Base-by-base conservation (phyloP, 2,329 filamentous ascomycete species). In the Verticillium isaacii region DNA sequence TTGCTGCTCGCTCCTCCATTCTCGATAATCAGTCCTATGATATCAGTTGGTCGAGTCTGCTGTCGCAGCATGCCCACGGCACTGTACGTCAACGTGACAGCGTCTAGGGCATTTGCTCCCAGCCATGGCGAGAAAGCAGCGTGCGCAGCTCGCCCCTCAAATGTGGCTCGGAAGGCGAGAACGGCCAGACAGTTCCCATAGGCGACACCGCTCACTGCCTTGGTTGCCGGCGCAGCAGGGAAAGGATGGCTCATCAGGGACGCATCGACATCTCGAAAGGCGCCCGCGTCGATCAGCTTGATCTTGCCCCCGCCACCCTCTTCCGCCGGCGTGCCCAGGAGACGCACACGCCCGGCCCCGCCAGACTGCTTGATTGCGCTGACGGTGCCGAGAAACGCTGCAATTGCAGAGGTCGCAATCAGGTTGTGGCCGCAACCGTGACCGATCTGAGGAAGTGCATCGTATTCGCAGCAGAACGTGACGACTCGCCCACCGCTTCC, bases 341-440 rank as follows among this genome's bases (percentile, higher is more conserved):
- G 68, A 1, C 76, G 71, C 9, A 80, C 64, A 2, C 76, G 72
- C 5, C 78, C 78, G 0, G 72, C 68, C 1, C 66, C 58, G 2
- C 65, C 65, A 5, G 73, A 68, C 1, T 66, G 34, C n/a, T 71
- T 68, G 25, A 80, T 63, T 0, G 71, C 72, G 2, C 70, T 70
- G 0, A 73, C 73, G 0, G 74, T 68, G 3, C 71, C 77, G 6
- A 81, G 66, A 54, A 79, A 80, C 2, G 75, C 73, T 2, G 75
- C 74, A 14, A 80, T 64, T 0, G 75, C 74, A 1, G 77, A 70
- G 0, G 75, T 75, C 5, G 78, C 75, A 59, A 80, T 80, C 12
- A 80, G 70, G 62, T 80, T 81, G 67, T 80, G 78, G 2, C 78
- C 78, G 64, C 78, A 80, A 1, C 75, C 77, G 57, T 81, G 78